These are phyloP conservation scores for Helichrysum umbraculigerum DNA, from an alignment of 129 eudicot species.

Conservation along the genomic window DNA sequence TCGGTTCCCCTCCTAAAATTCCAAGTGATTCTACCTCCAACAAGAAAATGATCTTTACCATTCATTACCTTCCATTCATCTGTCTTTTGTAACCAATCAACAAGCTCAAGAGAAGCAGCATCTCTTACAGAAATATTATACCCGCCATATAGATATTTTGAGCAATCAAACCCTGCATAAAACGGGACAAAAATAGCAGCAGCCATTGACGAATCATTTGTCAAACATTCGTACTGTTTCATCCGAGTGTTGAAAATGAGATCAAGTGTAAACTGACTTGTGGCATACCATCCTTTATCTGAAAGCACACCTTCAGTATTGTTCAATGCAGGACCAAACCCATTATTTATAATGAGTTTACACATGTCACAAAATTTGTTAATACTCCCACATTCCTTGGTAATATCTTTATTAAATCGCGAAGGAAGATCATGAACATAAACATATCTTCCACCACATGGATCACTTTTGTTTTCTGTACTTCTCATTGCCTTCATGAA, in stretches of 20 bases:
- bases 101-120: background rate
- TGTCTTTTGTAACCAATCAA: background rate
- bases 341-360: background rate
- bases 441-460: conserved; percentile 1
- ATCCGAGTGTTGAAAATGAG: background rate
- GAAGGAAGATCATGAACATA: background rate
- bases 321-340: background rate
- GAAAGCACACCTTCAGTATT: conserved; percentile 1
- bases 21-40: conserved; percentile 10
- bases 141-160: background rate
- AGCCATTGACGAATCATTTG: background rate
- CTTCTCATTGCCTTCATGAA: background rate
- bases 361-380: background rate
- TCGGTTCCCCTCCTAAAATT: background rate
- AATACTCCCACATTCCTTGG: background rate
- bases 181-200: background rate
- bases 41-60: conserved; percentile 1
- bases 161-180: background rate
- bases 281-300: conserved; percentile 3
- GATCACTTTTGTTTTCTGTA: background rate
- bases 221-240: conserved; percentile 2
- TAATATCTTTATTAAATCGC: background rate
- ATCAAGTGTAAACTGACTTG: conserved; percentile 1
- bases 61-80: background rate
- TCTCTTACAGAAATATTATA: conserved; percentile 1